Evolutionary conservation across 2,329 filamentous ascomycete species (phyloP), one percentile per base, ranked within the genome.

Genomic region (Aureobasidium sp.): DNA sequence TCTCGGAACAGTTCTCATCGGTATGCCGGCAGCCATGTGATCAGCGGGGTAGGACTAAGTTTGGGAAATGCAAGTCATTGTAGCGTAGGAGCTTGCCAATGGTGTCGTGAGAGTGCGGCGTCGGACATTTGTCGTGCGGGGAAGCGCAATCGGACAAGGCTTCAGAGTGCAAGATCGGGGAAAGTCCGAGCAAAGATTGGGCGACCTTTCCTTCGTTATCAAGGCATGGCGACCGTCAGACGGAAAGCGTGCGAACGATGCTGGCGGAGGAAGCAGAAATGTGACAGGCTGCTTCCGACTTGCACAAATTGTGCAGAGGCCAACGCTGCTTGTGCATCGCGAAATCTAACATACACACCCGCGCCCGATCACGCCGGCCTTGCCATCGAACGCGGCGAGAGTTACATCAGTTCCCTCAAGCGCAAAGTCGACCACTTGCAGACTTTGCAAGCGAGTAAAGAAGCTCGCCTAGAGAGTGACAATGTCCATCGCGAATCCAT

Each of bases 251-350:
- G 53, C 53, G 53, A 57, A 21, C 10, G 53, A 13, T 57, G 53
- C 6, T 57, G 41, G 39, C 27, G 53, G 10, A 13, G 53, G 8
- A 57, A 57, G 13, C 53, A 57, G 30, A 57, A 47, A 37, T 57
- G 53, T 14, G 53, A 57, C 39, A 57, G 32, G 41, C 27, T 45
- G 29, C 16, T 57, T 27, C 53, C 53, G 16, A 36, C n/a, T 0
- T 57, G 53, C 30, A 45, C 53, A 27, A 57, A 57, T 27, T 57
- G 53, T 57, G 41, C 39, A 25, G 53, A 57, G 41, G 53, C 53
- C 29, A 36, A 47, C n/a, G 29, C 29, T 37, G 39, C 53, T 5
- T 57, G 53, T 36, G 41, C 39, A 21, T 29, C 53, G 7, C 53
- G 53, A 2, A 57, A 37, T 47, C 21, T 36, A 29, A 57, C 53